phyloP scores from a whole-genome alignment of 306 rosid genomes.

The Vigna hirtella region DNA sequence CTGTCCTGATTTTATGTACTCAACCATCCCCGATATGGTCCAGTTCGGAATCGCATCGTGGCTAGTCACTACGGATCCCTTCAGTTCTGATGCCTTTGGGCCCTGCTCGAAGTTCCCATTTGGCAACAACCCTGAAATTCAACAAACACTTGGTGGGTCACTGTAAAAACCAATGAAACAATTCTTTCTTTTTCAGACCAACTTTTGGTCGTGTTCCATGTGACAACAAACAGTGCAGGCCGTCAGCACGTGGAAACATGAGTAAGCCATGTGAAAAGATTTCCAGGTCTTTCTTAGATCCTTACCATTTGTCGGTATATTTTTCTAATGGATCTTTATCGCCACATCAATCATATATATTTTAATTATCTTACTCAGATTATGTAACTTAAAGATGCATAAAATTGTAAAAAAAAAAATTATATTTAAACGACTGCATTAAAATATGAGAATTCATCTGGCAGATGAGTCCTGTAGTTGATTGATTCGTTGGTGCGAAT shows the following conservation, averaged over 20 bases:
- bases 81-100: conserved; percentile 62
- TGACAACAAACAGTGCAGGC: conserved; percentile 25
- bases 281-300: conserved; percentile 19
- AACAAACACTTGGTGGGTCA: not conserved
- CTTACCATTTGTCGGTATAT: not conserved
- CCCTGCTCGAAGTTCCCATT: conserved; percentile 72
- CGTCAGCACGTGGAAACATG: conserved; percentile 41
- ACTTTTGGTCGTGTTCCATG: conserved; percentile 43
- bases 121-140: conserved; percentile 66
- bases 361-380: not conserved
- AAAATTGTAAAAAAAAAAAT: not conserved
- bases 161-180: not conserved
- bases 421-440: too few species aligned
- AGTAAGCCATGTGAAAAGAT: conserved; percentile 45
- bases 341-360: not conserved
- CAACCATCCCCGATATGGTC: conserved; percentile 68
- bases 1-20: conserved; percentile 81
- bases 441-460: too few species aligned
- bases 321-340: not conserved
- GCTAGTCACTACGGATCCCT: conserved; percentile 58
- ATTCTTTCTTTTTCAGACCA: not conserved
- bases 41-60: conserved; percentile 64
- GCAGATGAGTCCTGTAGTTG: too few species aligned
- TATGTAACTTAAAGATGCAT: too few species aligned
- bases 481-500: too few species aligned